Percentiles rank a stretch among this genome's conserved stretches.
These are phyloP conservation scores for Phlebiopsis gigantea DNA, from an alignment of 768 basidiomycete genomes.

Conservation along the genomic window DNA sequence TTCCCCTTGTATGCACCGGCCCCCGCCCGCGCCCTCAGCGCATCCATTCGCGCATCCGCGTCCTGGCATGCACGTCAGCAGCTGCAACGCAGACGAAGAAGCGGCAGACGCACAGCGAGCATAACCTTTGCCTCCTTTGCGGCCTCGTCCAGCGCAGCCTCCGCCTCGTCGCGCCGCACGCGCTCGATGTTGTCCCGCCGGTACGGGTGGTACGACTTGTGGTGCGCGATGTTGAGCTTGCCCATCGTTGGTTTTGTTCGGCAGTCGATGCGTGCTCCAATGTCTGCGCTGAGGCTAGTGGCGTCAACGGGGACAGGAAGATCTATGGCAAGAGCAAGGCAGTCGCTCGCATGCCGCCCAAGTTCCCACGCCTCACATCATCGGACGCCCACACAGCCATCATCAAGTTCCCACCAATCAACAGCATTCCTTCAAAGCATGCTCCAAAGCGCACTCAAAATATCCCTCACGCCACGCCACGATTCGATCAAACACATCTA, in stretches of 20 bases:
- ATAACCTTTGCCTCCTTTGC: conserved; percentile 67
- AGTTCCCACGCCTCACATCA: not conserved
- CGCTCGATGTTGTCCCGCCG: conserved; percentile 79
- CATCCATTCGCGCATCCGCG: conserved; percentile 69
- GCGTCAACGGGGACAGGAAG: too few species aligned
- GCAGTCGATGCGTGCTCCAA: too few species aligned
- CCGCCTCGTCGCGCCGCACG: conserved; percentile 78
- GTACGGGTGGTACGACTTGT: conserved; percentile 89
- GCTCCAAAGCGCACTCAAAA: not conserved
- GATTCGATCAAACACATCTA: not conserved
- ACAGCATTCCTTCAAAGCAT: not conserved
- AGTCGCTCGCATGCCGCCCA: not conserved
- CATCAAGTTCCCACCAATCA: not conserved
- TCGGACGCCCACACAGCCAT: not conserved
- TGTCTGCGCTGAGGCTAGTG: too few species aligned
- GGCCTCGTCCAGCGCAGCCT: conserved; percentile 59
- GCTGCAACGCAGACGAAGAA: not conserved
- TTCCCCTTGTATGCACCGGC: conserved; percentile 22
- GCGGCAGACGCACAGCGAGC: conserved; percentile 58
- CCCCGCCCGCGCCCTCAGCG: conserved; percentile 60
- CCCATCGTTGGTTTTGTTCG: conserved; percentile 54
- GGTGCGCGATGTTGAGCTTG: conserved; percentile 84
- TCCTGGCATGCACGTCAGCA: conserved; percentile 40
- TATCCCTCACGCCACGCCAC: not conserved
- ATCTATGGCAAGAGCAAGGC: not conserved